Conservation (phyloP, 2,329 filamentous ascomycete genomes). For the Sordariomycetes sp. region DNA sequence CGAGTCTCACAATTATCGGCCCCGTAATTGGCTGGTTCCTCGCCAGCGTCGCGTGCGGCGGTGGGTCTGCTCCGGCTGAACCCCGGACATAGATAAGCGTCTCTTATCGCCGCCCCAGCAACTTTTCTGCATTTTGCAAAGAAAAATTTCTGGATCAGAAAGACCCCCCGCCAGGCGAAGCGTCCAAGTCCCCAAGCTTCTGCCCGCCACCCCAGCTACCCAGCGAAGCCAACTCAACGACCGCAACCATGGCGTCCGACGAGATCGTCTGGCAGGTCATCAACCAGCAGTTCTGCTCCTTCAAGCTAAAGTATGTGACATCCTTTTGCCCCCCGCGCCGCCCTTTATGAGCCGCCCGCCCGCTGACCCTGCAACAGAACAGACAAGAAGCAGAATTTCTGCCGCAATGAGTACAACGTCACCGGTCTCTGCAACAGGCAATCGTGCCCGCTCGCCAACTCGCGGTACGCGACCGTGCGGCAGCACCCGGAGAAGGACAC, state of each 20-base stretch:
- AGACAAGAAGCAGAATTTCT: conserved; percentile 83
- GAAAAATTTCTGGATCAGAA: conserved; percentile 2
- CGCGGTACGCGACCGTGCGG: conserved; percentile 83
- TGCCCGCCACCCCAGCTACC: not conserved
- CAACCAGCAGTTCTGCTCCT: conserved; percentile 88
- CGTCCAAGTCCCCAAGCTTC: not conserved
- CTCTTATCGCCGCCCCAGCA: not conserved
- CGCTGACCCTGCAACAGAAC: conserved; percentile 39
- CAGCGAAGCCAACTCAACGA: conserved; percentile 1
- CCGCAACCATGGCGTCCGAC: conserved; percentile 64
- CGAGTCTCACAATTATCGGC: not conserved
- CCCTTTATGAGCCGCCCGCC: not conserved
- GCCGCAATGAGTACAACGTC: conserved; percentile 87
- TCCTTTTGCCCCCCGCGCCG: too few species aligned
- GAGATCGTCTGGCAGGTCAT: conserved; percentile 97
- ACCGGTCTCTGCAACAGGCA: conserved; percentile 75
- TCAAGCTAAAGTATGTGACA: conserved; percentile 65
- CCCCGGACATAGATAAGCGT: conserved; percentile 3
- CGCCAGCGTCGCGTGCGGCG: not conserved
- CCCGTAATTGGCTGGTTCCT: not conserved
- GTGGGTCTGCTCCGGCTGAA: not conserved
- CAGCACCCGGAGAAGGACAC: conserved; percentile 67
- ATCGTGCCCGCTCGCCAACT: conserved; percentile 83
- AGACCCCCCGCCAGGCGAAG: conserved; percentile 1
- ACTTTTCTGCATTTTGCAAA: not conserved